phyloP scores from a whole-genome alignment of 257 asterid species.

The Thymus quinquecostatus region DNA sequence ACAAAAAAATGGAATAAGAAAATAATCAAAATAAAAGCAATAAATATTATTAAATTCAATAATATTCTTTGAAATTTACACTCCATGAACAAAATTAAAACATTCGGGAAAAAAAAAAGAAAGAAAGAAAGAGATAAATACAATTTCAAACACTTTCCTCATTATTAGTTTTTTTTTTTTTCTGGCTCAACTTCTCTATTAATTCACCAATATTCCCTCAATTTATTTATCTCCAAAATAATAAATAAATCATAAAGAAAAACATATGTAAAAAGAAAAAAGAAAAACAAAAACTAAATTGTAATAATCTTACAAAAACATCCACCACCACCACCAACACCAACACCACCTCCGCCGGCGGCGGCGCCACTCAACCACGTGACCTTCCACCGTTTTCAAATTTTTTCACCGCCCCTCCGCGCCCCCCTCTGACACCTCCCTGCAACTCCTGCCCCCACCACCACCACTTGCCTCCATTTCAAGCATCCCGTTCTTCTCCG shows the following conservation, averaged over 20 bases:
- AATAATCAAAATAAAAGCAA: slow-evolving; percentile 5
- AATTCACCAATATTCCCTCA: slow-evolving; percentile 29
- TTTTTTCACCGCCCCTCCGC: slow-evolving; percentile 22
- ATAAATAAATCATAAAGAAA: slow-evolving; percentile 49
- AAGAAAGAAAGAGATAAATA: slow-evolving; percentile 5
- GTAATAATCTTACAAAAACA: slow-evolving; percentile 41
- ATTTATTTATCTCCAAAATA: slow-evolving; percentile 50
- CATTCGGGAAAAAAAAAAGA: background rate
- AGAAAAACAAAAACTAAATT: slow-evolving; percentile 15
- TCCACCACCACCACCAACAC: slow-evolving; percentile 13
- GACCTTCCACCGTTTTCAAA: slow-evolving; percentile 18
- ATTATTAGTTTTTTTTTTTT: slow-evolving; percentile 22
- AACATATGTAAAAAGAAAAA: slow-evolving; percentile 26
- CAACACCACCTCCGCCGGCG: slow-evolving; percentile 18
- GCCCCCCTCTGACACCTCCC: slow-evolving; percentile 37
- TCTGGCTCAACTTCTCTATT: background rate
- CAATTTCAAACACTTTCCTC: slow-evolving; percentile 24
- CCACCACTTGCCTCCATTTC: slow-evolving; percentile 27
- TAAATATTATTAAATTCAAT: slow-evolving; percentile 25
- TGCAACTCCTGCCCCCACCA: slow-evolving; percentile 34
- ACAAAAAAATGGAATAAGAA: background rate
- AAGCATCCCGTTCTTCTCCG: slow-evolving; percentile 2
- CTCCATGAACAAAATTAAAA: slow-evolving; percentile 18
- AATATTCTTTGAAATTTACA: slow-evolving; percentile 38
- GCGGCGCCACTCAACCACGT: background rate